Base-by-base conservation (phyloP, 2,329 filamentous ascomycete species). In the Beauveria sp. region DNA sequence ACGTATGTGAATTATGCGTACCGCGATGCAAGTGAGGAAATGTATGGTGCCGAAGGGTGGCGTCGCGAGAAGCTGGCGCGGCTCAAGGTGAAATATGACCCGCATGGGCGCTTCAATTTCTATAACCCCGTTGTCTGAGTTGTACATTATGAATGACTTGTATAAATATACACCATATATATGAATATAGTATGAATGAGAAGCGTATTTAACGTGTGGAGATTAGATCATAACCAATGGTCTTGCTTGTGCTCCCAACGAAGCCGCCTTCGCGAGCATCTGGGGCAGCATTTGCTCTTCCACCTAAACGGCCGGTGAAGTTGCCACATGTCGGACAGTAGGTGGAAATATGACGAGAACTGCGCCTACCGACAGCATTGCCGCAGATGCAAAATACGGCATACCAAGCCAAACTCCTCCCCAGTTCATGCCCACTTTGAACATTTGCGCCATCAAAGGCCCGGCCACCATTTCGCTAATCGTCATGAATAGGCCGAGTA, bases 1-100 rank as follows among this genome's bases (percentile, higher is more conserved):
- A 68, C 72, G 0, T 80, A 81, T 61, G 71, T 80, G 55, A 82
- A 82, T 66, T 82, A 80, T 64, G 79, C 77, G 0, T 72, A 73
- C 59, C 72, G 78, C 1, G 70, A 75, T 7, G 77, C 80, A 67
- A 67, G 67, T 2, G 63, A 68, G 2, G 59, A 69, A 52, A 67
- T 68, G 6, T 83, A 83, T 65, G 80, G 79, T 16, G 70, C 71
- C 56, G 80, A 80, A 58, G 56, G 66, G 59, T 80, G 79, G 77
- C 72, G 80, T 18, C 68, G 77, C 65, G 69, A 75, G 61, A 75
- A 71, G 61, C 70, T 82, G 66, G 69, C 66, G 62, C 65, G 65
- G 18, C 66, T 81, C 64, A 82, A 81, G 73, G 63, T 67, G 40
- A 73, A 73, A 63, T 80, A 77, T 63, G 79, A 81, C 63, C 78